Conservation (phyloP, 768 basidiomycete genomes). For the Calocera cornea region DNA sequence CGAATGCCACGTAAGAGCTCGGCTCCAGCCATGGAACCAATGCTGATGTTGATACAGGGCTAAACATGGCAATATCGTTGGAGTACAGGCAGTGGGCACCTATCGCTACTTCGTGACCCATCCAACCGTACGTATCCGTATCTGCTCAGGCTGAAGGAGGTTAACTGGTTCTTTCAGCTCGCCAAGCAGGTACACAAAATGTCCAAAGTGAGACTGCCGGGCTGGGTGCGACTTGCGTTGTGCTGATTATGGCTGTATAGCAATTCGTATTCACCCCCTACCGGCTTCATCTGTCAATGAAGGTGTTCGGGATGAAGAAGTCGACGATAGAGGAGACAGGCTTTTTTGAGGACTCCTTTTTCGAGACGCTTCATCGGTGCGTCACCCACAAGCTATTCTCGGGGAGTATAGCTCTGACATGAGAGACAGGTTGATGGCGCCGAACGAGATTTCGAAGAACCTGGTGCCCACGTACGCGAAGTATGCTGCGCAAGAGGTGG, state of each 20-base stretch:
- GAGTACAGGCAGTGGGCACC: constrained; percentile 14
- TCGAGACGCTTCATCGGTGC: constrained; percentile 12
- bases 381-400: constrained; percentile 12
- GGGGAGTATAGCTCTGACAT: constrained; percentile 10
- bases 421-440: background rate
- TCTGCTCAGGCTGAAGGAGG: constrained; percentile 15
- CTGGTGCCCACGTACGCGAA: constrained; percentile 7
- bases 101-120: constrained; percentile 17
- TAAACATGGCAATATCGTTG: constrained; percentile 16
- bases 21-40: background rate
- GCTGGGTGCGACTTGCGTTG: background rate
- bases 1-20: constrained; percentile 11
- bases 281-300: constrained; percentile 11
- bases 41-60: constrained; percentile 8
- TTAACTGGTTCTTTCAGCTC: constrained; percentile 1
- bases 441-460: constrained; percentile 7
- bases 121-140: constrained; percentile 15
- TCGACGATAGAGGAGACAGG: background rate
- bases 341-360: constrained; percentile 11
- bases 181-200: background rate
- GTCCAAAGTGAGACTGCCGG: background rate
- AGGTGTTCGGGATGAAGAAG: constrained; percentile 14
- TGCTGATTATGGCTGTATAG: background rate
- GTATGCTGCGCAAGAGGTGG: background rate
- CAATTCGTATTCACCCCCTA: constrained; percentile 13